A percentile compares a stretch with the other conserved stretches of the same genome.
Conservation (phyloP, 352 stramenopile species). For the Globisporangium spinosum region DNA sequence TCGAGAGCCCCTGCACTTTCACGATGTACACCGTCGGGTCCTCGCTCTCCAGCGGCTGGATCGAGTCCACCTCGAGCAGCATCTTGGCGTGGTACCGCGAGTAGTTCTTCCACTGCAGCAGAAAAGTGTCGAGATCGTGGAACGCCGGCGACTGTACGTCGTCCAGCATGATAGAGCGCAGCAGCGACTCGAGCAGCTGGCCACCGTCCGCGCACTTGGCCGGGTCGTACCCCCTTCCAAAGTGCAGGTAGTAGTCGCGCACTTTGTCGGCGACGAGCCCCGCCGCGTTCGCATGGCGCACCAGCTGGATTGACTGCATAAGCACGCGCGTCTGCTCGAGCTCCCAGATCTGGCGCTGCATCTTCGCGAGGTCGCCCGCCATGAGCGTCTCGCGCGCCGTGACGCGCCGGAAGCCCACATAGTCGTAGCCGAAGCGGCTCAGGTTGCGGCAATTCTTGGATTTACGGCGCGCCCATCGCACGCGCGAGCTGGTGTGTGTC, state of each 20-base stretch:
- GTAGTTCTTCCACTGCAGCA: conserved; percentile 59
- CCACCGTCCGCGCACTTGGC: conserved; percentile 13
- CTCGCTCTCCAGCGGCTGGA: conserved; percentile 36
- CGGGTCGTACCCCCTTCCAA: conserved; percentile 43
- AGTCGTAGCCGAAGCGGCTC: conserved; percentile 25
- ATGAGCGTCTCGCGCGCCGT: conserved; percentile 28
- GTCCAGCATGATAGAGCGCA: conserved; percentile 46
- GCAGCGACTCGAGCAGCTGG: conserved; percentile 30
- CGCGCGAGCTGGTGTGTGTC: neutral
- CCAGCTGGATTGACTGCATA: conserved; percentile 38
- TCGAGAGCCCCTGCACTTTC: conserved; percentile 37
- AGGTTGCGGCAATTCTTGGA: conserved; percentile 49
- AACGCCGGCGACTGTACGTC: conserved; percentile 54
- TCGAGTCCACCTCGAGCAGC: conserved; percentile 25
- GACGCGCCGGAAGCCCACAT: conserved; percentile 32
- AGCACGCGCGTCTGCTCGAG: conserved; percentile 46
- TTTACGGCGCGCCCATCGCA: conserved; percentile 19
- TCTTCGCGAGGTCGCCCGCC: conserved; percentile 23
- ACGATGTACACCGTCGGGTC: conserved; percentile 32
- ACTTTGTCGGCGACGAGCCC: conserved; percentile 40
- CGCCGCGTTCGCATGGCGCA: conserved; percentile 38
- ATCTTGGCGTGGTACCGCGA: conserved; percentile 55
- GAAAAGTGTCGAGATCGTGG: conserved; percentile 43
- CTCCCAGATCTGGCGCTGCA: conserved; percentile 39
- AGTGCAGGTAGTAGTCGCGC: conserved; percentile 46